Evolutionary conservation across 1,139 yeast genomes (phyloP), one percentile per base, ranked within the genome.

Genomic region (Hansenula anomala): DNA sequence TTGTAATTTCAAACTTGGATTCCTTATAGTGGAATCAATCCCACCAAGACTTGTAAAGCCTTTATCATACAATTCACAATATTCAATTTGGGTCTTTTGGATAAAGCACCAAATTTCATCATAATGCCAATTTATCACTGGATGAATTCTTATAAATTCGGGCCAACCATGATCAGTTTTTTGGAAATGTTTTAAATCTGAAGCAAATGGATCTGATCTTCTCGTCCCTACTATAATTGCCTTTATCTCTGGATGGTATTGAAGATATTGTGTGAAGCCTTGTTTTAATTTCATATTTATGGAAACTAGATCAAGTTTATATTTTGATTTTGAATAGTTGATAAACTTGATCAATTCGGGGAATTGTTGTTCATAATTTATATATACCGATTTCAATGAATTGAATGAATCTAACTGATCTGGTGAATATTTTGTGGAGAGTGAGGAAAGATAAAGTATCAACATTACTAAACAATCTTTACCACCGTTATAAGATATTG

Each of bases 41-140:
- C 95, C 95, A 4, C 96, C 96, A 28, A 88, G 61, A 14, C 94
- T 82, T 2, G 96, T 86, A 54, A 80, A 88, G 0, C 96, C 96
- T 34, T 51, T 46, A 53, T 87, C 95, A 52, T 88, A 88, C 47
- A 88, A 64, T 5, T 52, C 43, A 54, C 96, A 88, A 59, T 88
- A 88, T 2, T 68, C 67, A 18, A 82, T 63, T 24, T 69, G 54
- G 33, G 76, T 60, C 3, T 66, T 69, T 28, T 74, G 55, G 40
- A 84, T 64, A 41, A 78, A 66, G 47, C 76, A 74, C 96, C 96
- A 88, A 4, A 88, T 70, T 42, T 87, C 87, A 22, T 71, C 73
- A 51, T 84, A 86, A 33, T 73, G 73, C 96, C 96, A 88, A 39
- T 84, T 83, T 36, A 88, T 67, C 12, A 88, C 81, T 0, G 96